phyloP scores from a whole-genome alignment of 495 filamentous ascomycete genomes.

The Tricharina praecox region DNA sequence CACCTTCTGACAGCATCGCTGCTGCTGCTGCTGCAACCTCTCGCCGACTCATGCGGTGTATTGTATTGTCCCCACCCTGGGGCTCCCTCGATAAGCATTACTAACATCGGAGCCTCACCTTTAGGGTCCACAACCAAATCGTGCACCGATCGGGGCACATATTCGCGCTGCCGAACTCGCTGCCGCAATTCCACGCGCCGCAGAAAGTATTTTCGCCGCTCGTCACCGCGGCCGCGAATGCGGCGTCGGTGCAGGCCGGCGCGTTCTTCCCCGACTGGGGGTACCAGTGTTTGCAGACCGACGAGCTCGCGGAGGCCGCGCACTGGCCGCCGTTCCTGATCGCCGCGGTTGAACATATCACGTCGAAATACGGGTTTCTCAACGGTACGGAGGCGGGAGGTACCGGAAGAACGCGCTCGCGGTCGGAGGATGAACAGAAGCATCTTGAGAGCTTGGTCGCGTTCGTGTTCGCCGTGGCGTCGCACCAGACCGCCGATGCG shows the following conservation, averaged over 20 bases:
- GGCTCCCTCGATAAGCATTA: too few species aligned
- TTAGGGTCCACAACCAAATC: constrained; percentile 21
- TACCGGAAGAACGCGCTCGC: neutral
- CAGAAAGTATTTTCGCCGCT: constrained; percentile 17
- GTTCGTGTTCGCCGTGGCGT: constrained; percentile 19
- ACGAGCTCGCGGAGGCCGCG: constrained; percentile 18
- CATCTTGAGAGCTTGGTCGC: constrained; percentile 19
- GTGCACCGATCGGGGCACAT: constrained; percentile 21
- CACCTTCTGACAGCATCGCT: neutral
- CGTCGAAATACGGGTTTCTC: constrained; percentile 17
- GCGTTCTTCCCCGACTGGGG: constrained; percentile 28
- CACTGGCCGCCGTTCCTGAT: constrained; percentile 26
- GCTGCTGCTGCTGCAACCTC: neutral
- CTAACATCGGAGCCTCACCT: neutral
- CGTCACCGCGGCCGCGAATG: constrained; percentile 11
- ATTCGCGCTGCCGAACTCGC: constrained; percentile 22
- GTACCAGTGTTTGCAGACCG: constrained; percentile 21
- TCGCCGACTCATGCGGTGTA: constrained; percentile 1
- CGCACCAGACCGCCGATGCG: constrained; percentile 22
- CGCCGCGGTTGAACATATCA: constrained; percentile 20
- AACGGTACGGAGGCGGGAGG: constrained; percentile 10
- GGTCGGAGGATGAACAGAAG: constrained; percentile 11
- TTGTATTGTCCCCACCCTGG: constrained; percentile 5
- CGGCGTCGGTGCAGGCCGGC: constrained; percentile 20
- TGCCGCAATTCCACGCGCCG: constrained; percentile 11